Evolutionary conservation across 345 rosid species (phyloP).

Genomic region (Pistacia vera): DNA sequence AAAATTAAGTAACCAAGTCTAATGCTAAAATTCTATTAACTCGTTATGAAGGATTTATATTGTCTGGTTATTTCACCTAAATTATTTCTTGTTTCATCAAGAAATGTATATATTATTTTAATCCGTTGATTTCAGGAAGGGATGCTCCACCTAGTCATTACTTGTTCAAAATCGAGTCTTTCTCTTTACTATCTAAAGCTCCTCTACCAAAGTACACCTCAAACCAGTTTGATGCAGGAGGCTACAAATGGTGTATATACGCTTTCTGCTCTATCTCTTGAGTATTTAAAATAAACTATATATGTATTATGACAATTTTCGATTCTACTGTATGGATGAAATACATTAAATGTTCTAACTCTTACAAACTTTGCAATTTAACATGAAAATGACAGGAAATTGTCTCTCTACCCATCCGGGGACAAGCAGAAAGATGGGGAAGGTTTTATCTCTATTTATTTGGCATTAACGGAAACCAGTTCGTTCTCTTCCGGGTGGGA

Average conservation of each 20-base stretch:
- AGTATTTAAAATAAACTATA: too few species aligned
- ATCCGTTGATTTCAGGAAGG: neutral
- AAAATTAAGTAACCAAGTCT: too few species aligned
- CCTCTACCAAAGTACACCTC: neutral
- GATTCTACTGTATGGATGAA: too few species aligned
- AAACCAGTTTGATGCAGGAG: neutral
- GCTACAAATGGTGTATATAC: neutral
- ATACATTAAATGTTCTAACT: too few species aligned
- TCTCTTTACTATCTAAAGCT: neutral
- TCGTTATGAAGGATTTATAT: too few species aligned
- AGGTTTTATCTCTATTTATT: conserved; percentile 1
- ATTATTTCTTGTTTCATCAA: too few species aligned
- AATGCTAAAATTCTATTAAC: too few species aligned
- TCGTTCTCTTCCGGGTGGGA: conserved; percentile 2
- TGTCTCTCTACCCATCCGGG: neutral
- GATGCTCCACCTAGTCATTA: conserved; percentile 7
- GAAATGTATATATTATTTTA: too few species aligned
- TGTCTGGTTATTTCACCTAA: too few species aligned
- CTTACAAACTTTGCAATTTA: too few species aligned
- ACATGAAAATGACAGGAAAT: neutral
- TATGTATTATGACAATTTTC: too few species aligned
- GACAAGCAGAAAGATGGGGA: neutral
- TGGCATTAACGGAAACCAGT: neutral
- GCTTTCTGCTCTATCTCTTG: too few species aligned
- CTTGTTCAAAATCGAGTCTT: neutral